These are phyloP conservation scores for Hebeloma cylindrosporum DNA, from an alignment of 768 basidiomycete genomes.

Conservation along the genomic window DNA sequence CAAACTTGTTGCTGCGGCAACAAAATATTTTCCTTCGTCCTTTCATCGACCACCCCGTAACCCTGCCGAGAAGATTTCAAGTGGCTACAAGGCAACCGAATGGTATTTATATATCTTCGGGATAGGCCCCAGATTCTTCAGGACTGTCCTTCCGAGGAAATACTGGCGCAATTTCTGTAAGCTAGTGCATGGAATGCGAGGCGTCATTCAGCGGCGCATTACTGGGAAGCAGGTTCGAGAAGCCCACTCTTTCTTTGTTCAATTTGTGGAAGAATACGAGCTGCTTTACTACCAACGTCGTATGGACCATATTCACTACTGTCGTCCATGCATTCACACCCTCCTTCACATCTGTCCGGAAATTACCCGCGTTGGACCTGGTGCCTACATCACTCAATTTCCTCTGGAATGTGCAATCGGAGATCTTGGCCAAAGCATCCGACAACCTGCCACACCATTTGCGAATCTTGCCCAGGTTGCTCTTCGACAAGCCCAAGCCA, in stretches of 20 bases:
- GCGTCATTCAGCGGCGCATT: constrained; percentile 24
- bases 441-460: constrained; percentile 10
- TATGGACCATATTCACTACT: constrained; percentile 31
- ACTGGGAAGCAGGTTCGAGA: constrained; percentile 16
- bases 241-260: constrained; percentile 23
- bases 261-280: constrained; percentile 36
- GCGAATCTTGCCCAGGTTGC: constrained; percentile 11
- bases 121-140: constrained; percentile 29
- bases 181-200: constrained; percentile 22
- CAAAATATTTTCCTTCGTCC: constrained; percentile 14
- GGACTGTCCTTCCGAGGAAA: constrained; percentile 21
- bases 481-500: constrained; percentile 8
- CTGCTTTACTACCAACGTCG: constrained; percentile 30
- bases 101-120: constrained; percentile 31
- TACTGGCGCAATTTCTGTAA: constrained; percentile 33
- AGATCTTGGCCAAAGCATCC: constrained; percentile 11
- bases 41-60: constrained; percentile 20
- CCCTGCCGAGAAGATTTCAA: constrained; percentile 30
- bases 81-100: constrained; percentile 38
- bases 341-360: constrained; percentile 30
- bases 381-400: constrained; percentile 5
- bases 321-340: constrained; percentile 31
- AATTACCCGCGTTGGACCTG: constrained; percentile 21
- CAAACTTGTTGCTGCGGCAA: constrained; percentile 24
- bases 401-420: constrained; percentile 14